Evolutionary conservation across 768 basidiomycete genomes (phyloP).

Genomic region (Suillus subluteus): DNA sequence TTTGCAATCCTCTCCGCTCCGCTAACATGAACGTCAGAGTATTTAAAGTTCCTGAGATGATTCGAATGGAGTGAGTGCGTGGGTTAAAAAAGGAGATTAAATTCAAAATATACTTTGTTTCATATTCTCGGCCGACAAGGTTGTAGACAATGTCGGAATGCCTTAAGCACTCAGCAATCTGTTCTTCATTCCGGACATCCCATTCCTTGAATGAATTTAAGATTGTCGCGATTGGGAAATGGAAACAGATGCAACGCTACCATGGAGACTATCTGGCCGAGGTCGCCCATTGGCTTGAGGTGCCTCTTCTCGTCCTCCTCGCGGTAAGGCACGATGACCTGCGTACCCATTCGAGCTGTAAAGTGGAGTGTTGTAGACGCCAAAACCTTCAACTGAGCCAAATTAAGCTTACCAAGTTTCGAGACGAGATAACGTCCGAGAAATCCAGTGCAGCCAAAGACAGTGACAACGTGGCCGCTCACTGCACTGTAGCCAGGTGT

Average conservation of each 20-base stretch:
- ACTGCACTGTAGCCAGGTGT: conserved; percentile 85
- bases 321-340: conserved; percentile 93
- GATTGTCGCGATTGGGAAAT: neutral
- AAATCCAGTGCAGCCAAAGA: conserved; percentile 97
- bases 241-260: conserved; percentile 45
- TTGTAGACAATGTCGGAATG: conserved; percentile 98
- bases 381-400: conserved; percentile 7
- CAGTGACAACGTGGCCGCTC: conserved; percentile 91
- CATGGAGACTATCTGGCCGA: conserved; percentile 95
- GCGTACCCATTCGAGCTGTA: conserved; percentile 86
- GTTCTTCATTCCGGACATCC: conserved; percentile 88
- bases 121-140: conserved; percentile 90
- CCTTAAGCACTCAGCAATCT: conserved; percentile 90
- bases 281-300: conserved; percentile 92
- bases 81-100: conserved; percentile 17
- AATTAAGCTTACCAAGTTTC: conserved; percentile 74
- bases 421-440: conserved; percentile 92
- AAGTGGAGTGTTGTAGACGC: conserved; percentile 12
- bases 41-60: conserved; percentile 82
- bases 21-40: conserved; percentile 74
- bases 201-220: conserved; percentile 70
- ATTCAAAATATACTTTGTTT: conserved; percentile 76
- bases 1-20: conserved; percentile 88
- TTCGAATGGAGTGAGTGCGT: conserved; percentile 14
- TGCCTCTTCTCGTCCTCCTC: conserved; percentile 92